Percentiles rank a stretch among this genome's conserved stretches.
Evolutionary conservation across 129 eudicot genomes (phyloP).

Genomic region (Solidago caesia): DNA sequence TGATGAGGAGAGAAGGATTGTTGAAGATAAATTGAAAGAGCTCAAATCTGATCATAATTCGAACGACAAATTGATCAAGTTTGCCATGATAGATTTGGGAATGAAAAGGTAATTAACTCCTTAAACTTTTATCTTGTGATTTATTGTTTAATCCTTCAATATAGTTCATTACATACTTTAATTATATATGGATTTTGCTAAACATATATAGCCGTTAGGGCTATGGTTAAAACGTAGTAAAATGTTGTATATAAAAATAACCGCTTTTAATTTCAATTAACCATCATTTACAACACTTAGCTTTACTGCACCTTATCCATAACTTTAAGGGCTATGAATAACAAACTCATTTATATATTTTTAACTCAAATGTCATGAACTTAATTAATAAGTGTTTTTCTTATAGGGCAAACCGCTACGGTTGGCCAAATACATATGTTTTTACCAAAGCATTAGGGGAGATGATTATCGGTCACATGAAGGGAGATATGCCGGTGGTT

Average conservation of each 20-base stretch:
- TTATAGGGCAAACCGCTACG: constrained; percentile 62
- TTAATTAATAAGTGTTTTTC: neutral
- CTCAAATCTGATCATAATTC: constrained; percentile 29
- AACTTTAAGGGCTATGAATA: no score
- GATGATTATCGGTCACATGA: constrained; percentile 61
- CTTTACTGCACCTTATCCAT: no score
- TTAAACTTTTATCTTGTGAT: neutral
- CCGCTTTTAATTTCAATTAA: no score
- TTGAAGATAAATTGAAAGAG: constrained; percentile 41
- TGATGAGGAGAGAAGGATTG: constrained; percentile 43
- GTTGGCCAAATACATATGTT: constrained; percentile 97
- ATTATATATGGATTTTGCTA: no score
- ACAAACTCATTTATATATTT: neutral
- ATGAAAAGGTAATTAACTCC: constrained; percentile 46
- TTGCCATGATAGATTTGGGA: constrained; percentile 63
- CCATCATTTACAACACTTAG: no score
- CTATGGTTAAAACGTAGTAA: no score
- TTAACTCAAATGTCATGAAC: neutral
- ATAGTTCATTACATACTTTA: neutral
- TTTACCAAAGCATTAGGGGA: constrained; percentile 93
- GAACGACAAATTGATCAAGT: constrained; percentile 24
- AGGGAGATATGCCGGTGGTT: constrained; percentile 52
- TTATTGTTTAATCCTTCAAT: neutral
- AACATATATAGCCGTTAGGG: no score
- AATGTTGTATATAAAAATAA: no score